Evolutionary conservation across 352 stramenopile species (phyloP).

Genomic region (Albugo candida): DNA sequence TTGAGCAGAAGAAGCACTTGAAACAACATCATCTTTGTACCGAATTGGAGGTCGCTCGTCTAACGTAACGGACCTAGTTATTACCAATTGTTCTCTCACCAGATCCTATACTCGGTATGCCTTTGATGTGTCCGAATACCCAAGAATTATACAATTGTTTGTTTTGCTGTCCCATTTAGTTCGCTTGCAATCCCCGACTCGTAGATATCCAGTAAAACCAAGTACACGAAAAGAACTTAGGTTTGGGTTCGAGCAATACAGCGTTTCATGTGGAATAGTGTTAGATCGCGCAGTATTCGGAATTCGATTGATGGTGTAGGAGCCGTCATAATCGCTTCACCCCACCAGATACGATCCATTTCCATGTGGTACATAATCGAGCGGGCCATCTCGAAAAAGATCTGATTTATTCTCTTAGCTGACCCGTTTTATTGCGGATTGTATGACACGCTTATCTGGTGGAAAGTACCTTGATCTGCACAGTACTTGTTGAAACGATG

Average conservation of each 20-base stretch:
- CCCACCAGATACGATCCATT: constrained; percentile 6
- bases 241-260: constrained; percentile 1
- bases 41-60: no score
- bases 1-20: no score
- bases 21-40: no score
- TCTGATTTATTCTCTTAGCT: constrained; percentile 11
- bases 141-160: constrained; percentile 2
- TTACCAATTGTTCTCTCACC: background rate
- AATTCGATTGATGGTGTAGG: constrained; percentile 6
- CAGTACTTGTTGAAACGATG: constrained; percentile 4
- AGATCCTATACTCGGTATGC: constrained; percentile 4
- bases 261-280: constrained; percentile 1
- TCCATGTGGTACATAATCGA: constrained; percentile 6
- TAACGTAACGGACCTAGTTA: no score
- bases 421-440: constrained; percentile 7
- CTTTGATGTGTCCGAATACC: constrained; percentile 2
- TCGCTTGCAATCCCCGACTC: background rate
- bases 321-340: constrained; percentile 8
- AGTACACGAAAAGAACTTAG: background rate
- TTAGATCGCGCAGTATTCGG: constrained; percentile 1
- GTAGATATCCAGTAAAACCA: background rate
- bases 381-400: constrained; percentile 3
- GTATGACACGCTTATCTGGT: constrained; percentile 5
- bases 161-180: constrained; percentile 1
- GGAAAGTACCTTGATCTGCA: constrained; percentile 2